Conservation (phyloP, 2,329 filamentous ascomycete species). For the Trichoderma sp. region DNA sequence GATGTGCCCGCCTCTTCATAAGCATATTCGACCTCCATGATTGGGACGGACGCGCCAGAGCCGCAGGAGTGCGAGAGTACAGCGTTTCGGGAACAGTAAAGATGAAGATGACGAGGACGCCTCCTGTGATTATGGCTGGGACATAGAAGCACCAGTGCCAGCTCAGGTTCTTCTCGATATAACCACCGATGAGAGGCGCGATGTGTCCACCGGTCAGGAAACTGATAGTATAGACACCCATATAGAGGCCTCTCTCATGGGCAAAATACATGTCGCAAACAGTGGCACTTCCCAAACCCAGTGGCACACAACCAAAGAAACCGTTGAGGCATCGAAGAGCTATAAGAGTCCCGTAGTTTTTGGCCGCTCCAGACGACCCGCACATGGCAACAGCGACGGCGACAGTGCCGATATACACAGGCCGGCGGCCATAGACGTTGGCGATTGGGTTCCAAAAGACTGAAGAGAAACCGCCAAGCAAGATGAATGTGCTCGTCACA, state of each 20-base stretch:
- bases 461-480: not conserved
- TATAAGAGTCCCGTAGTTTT: slow-evolving; percentile 12
- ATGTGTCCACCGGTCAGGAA: slow-evolving; percentile 10
- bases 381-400: slow-evolving; percentile 1
- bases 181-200: slow-evolving; percentile 10
- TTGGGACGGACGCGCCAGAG: not conserved
- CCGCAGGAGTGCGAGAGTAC: slow-evolving; percentile 8
- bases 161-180: slow-evolving; percentile 13
- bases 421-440: slow-evolving; percentile 12
- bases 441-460: slow-evolving; percentile 11
- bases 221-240: slow-evolving; percentile 13
- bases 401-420: slow-evolving; percentile 3
- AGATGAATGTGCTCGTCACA: slow-evolving; percentile 12
- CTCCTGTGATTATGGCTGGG: not conserved
- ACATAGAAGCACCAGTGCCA: slow-evolving; percentile 17
- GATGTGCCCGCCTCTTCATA: slow-evolving; percentile 11
- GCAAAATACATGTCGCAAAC: slow-evolving; percentile 16
- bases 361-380: slow-evolving; percentile 6
- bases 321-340: slow-evolving; percentile 6
- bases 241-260: slow-evolving; percentile 6
- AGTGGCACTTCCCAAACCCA: slow-evolving; percentile 5
- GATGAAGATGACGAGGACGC: not conserved
- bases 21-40: slow-evolving; percentile 16
- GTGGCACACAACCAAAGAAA: slow-evolving; percentile 1
- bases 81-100: slow-evolving; percentile 5